Conservation (phyloP, 352 stramenopile genomes). For the Phytophthora lateralis region DNA sequence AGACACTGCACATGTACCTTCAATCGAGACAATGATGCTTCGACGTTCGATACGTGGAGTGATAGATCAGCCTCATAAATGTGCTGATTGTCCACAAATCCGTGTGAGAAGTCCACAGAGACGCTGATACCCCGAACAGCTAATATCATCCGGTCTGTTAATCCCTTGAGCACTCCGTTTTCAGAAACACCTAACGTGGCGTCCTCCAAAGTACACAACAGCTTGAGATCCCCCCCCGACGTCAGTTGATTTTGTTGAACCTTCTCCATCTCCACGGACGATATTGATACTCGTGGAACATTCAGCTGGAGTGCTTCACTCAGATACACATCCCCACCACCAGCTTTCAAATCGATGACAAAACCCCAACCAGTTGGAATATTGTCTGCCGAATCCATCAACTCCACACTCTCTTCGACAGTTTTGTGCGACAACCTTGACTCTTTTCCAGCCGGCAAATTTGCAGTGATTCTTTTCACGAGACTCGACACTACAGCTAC, state of each 20-base stretch:
- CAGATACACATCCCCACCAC: constrained; percentile 30
- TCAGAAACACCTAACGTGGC: constrained; percentile 21
- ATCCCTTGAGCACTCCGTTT: constrained; percentile 21
- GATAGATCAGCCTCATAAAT: constrained; percentile 26
- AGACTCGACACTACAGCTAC: constrained; percentile 7
- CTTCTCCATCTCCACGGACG: constrained; percentile 22
- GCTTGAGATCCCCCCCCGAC: constrained; percentile 22
- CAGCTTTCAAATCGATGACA: constrained; percentile 30
- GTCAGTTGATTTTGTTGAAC: constrained; percentile 4
- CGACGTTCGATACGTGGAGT: constrained; percentile 26
- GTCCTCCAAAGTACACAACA: constrained; percentile 24
- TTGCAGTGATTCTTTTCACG: constrained; percentile 19
- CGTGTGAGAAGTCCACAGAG: constrained; percentile 31
- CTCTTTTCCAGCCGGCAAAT: constrained; percentile 9
- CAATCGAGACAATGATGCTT: constrained; percentile 35
- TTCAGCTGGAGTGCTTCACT: constrained; percentile 38
- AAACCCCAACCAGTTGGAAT: constrained; percentile 34
- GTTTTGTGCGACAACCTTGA: background rate
- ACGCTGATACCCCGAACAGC: constrained; percentile 14
- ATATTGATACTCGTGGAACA: constrained; percentile 28
- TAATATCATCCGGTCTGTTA: constrained; percentile 28
- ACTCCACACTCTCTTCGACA: background rate
- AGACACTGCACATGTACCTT: constrained; percentile 30
- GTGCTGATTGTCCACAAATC: constrained; percentile 17
- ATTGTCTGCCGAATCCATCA: background rate